Conservation (phyloP, 2,329 filamentous ascomycete species). For the Venturiaceae sp. region DNA sequence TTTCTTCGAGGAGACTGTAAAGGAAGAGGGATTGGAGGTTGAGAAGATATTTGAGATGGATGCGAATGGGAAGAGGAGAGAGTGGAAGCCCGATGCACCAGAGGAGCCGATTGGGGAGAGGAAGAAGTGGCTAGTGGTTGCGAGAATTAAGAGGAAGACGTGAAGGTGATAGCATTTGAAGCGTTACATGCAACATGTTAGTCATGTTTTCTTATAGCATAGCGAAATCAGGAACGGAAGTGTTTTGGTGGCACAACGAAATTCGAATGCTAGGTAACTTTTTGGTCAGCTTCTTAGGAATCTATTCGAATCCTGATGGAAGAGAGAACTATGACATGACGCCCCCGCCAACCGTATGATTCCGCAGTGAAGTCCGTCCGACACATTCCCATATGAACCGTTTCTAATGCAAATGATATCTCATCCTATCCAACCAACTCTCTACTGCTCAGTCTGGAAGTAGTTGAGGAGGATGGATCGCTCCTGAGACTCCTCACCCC, state of each 20-base stretch:
- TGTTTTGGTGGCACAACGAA: neutral
- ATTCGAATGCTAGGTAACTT: neutral
- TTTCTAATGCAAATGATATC: neutral
- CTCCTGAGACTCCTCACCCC: conserved; percentile 99
- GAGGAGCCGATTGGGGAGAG: conserved; percentile 50
- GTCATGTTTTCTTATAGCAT: too few species aligned
- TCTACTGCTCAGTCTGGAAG: conserved; percentile 77
- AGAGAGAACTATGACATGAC: neutral
- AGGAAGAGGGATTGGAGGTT: conserved; percentile 41
- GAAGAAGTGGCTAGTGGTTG: conserved; percentile 63
- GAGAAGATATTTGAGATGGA: conserved; percentile 62
- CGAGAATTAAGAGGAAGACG: conserved; percentile 17
- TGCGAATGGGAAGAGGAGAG: conserved; percentile 51
- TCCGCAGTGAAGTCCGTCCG: neutral
- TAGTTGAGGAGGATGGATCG: conserved; percentile 99
- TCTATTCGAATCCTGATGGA: neutral
- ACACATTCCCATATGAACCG: neutral
- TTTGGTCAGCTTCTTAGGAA: neutral
- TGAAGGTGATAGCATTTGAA: too few species aligned
- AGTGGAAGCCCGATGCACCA: conserved; percentile 47
- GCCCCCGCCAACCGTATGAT: neutral
- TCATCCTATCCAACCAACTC: neutral
- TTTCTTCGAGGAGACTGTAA: conserved; percentile 52
- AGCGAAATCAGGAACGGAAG: neutral
- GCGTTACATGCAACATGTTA: too few species aligned